Percentiles rank a stretch among this genome's conserved stretches.
phyloP scores from a whole-genome alignment of 208 protist species.

The Acanthamoeba lugdunensis region DNA sequence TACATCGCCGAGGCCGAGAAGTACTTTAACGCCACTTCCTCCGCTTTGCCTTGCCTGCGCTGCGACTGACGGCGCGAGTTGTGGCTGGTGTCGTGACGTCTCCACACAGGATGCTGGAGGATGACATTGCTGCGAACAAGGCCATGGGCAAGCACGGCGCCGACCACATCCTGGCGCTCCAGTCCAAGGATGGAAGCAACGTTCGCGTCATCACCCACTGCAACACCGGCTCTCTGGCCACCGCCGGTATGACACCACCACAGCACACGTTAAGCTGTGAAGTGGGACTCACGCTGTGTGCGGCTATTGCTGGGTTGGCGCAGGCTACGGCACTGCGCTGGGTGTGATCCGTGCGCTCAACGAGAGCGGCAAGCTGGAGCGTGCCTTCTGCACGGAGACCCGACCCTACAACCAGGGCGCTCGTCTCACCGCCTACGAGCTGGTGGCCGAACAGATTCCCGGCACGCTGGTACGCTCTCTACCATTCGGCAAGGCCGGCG shows the following conservation, averaged over 20 bases:
- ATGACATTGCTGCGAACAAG: slow-evolving; percentile 92
- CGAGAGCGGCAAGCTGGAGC: slow-evolving; percentile 75
- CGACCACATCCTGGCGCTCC: slow-evolving; percentile 86
- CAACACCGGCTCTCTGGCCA: slow-evolving; percentile 84
- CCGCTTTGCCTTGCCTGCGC: background rate
- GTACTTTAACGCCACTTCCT: background rate
- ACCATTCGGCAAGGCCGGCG: background rate
- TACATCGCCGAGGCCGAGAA: slow-evolving; percentile 68
- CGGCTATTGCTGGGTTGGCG: background rate
- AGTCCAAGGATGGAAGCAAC: slow-evolving; percentile 51
- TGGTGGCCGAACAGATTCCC: slow-evolving; percentile 78
- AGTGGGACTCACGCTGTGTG: background rate
- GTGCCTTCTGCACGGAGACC: slow-evolving; percentile 82
- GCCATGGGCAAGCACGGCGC: slow-evolving; percentile 92
- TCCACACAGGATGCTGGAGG: slow-evolving; percentile 85
- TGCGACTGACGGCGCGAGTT: background rate
- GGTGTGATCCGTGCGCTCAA: slow-evolving; percentile 79
- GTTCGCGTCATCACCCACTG: slow-evolving; percentile 83
- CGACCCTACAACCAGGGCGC: slow-evolving; percentile 82
- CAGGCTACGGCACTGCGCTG: slow-evolving; percentile 83
- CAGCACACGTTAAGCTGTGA: too few species aligned
- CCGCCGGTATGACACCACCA: slow-evolving; percentile 38
- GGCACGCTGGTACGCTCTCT: slow-evolving; percentile 74
- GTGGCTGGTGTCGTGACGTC: background rate
- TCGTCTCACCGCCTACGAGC: slow-evolving; percentile 83